Evolutionary conservation across 495 filamentous ascomycete species (phyloP), one percentile per base, ranked within the genome.

Genomic region (Penicillium roqueforti): DNA sequence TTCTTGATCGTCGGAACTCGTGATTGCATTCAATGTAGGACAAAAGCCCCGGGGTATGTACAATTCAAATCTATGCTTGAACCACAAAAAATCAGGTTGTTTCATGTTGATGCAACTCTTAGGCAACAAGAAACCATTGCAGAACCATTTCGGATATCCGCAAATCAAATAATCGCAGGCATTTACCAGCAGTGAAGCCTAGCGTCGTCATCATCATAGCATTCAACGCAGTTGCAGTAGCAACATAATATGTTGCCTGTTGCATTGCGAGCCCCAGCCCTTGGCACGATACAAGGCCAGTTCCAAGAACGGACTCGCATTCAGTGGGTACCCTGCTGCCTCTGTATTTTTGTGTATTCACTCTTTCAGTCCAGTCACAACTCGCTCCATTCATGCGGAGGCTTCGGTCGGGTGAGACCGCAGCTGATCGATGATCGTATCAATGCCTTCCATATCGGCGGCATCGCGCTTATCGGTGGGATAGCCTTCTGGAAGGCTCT

Each of bases 381-480:
- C 34, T 29, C 22, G 0, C 3, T 11, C 16, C 3, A 4, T 55
- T 68, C 61, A 72, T 28, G 65, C 61, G 9, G 68, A 73, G 45
- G 40, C 39, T 0, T 59, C 53, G 39, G 67, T 59, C 18, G 63
- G 54, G 51, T 80, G 76, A 44, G 82, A 76, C 62, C 80, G 83
- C 65, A 95, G 63, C 56, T 76, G 81, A 42, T 81, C 74, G 57
- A 95, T 89, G 37, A 95, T 65, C 22, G 63, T 69, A 75, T 96
- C 87, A 32, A 95, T 79, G 18, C 81, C 82, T 52, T 91, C 88
- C 92, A 96, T 96, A 65, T 97, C 85, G 18, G 68, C 72, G 3
- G 90, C 87, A 68, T 95, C 87, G 13, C 87, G 70, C 55, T 83
- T 76, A 26, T 78, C 79, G 48, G 74, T 77, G 9, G 69, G 66